A percentile compares a stretch with the other conserved stretches of the same genome.
phyloP scores from a whole-genome alignment of 2,329 filamentous ascomycete genomes.

The Botrytis porri region DNA sequence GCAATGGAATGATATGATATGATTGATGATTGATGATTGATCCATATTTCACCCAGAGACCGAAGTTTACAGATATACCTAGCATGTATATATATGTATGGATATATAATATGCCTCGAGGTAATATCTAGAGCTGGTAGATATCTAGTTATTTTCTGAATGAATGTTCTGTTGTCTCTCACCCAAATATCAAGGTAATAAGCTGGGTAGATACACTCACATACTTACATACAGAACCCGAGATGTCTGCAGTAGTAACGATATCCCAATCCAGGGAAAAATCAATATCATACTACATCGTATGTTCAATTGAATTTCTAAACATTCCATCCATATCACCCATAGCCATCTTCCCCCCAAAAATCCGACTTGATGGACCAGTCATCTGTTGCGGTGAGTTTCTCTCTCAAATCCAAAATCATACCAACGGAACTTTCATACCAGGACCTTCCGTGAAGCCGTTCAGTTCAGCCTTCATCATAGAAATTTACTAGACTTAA shows the following conservation, averaged over 20 bases:
- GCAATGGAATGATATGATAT: neutral
- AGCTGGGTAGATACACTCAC: too few relatives aligned
- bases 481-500: neutral
- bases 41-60: neutral
- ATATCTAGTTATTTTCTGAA: neutral
- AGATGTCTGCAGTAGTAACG: neutral
- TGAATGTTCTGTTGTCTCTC: neutral
- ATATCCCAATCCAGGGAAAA: neutral
- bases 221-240: neutral
- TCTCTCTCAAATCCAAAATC: neutral
- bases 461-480: neutral
- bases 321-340: too few relatives aligned
- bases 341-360: too few relatives aligned
- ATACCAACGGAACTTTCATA: constrained; percentile 5
- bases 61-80: neutral
- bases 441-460: neutral
- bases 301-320: neutral
- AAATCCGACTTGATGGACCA: too few relatives aligned
- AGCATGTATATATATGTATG: too few relatives aligned
- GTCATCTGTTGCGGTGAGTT: neutral
- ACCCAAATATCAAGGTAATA: neutral
- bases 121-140: neutral
- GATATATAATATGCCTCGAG: neutral
- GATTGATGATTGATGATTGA: neutral
- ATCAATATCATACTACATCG: neutral